phyloP scores from a whole-genome alignment of 768 basidiomycete genomes.

The Boletus pseudopeckii region DNA sequence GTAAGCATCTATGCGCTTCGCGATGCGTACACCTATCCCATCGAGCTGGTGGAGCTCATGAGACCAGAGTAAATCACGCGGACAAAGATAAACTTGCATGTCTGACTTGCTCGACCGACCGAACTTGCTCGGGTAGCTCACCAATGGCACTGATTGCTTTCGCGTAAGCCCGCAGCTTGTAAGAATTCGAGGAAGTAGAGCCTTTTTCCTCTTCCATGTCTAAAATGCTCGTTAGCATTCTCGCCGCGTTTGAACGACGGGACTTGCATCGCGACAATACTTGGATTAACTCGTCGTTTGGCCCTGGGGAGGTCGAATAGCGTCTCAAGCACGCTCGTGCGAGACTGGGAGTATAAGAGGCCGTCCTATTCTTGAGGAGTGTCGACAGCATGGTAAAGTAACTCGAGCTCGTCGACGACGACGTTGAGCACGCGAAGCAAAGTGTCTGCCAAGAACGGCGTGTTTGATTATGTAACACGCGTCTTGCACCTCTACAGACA shows the following conservation, averaged over 20 bases:
- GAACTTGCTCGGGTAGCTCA: constrained; percentile 40
- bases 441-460: neutral
- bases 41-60: constrained; percentile 23
- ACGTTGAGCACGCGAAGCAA: neutral
- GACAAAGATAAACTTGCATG: constrained; percentile 17
- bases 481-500: constrained; percentile 3
- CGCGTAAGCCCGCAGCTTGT: constrained; percentile 49
- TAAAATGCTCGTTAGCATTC: constrained; percentile 1
- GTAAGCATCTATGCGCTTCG: constrained; percentile 44
- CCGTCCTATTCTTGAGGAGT: constrained; percentile 5
- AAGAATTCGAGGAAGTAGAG: constrained; percentile 36
- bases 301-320: constrained; percentile 21
- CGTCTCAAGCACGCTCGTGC: constrained; percentile 10
- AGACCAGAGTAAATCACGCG: neutral
- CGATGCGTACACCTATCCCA: constrained; percentile 40
- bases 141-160: constrained; percentile 45
- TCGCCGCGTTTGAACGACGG: neutral
- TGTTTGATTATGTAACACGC: constrained; percentile 26
- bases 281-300: constrained; percentile 38
- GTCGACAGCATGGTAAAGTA: constrained; percentile 18
- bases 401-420: neutral
- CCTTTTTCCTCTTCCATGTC: constrained; percentile 45
- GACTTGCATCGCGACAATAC: constrained; percentile 42
- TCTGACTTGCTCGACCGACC: constrained; percentile 39
- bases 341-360: neutral